Conservation (phyloP, 805 yeast species). For the Wickerhamiella dianesei region DNA sequence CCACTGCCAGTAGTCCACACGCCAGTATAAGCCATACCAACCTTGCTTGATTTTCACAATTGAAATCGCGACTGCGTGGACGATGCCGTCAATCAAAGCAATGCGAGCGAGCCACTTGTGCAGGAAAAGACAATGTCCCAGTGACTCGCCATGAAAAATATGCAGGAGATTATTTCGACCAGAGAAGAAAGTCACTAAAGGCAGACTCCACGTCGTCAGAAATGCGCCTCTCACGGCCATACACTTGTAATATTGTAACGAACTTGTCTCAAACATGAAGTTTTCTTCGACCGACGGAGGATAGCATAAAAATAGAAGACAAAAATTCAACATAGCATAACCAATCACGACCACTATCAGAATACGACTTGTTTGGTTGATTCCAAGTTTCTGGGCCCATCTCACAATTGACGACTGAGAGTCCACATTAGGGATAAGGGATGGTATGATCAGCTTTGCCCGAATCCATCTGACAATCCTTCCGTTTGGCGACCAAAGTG, state of each 20-base stretch:
- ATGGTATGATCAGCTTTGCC: slow-evolving; percentile 5
- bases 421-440: too few relatives aligned
- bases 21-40: slow-evolving; percentile 19
- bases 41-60: slow-evolving; percentile 21
- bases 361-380: slow-evolving; percentile 26
- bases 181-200: slow-evolving; percentile 42
- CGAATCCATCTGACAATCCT: not conserved
- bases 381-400: not conserved
- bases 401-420: slow-evolving; percentile 4
- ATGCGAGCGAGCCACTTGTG: slow-evolving; percentile 56
- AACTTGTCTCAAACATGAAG: slow-evolving; percentile 10
- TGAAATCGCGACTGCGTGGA: slow-evolving; percentile 40
- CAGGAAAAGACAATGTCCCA: slow-evolving; percentile 32
- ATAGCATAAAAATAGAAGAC: slow-evolving; percentile 16
- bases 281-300: slow-evolving; percentile 6
- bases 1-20: slow-evolving; percentile 17
- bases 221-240: slow-evolving; percentile 14
- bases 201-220: slow-evolving; percentile 25
- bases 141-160: slow-evolving; percentile 33
- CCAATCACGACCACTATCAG: slow-evolving; percentile 25
- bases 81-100: slow-evolving; percentile 34
- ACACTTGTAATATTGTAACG: slow-evolving; percentile 15
- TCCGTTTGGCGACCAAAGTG: not conserved
- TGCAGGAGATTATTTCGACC: slow-evolving; percentile 59
- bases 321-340: slow-evolving; percentile 23